Base-by-base conservation (phyloP, 192 early-diverging fungal genomes). In the Entrophospora sp. region DNA sequence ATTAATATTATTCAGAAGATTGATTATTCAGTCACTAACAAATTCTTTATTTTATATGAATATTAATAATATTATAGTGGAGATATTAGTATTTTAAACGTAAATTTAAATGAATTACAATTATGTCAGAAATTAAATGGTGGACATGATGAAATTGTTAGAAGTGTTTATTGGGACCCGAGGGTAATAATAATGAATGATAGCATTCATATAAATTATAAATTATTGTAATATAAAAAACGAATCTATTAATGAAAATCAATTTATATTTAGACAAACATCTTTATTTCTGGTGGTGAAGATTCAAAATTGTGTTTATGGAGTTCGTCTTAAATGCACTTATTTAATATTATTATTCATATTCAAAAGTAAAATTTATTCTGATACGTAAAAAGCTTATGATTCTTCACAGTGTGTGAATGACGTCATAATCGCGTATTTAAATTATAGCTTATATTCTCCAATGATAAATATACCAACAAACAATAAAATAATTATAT, bases 141-240 rank as follows among this genome's bases (percentile, higher is more conserved):
- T 10, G 95, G 86, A 7, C 95, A 98, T 60, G 70, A 73, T n/a
- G 95, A 90, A 46, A 81, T 97, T 67, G 89, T 98, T 55, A 78
- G 96, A 28, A 87, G 83, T 5, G 78, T 87, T 44, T 73, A 62
- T 67, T 96, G 92, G 91, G 79, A 94, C 46, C 61, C 81, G 7
- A 69, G 44, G 67, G 77, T 5, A 78, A 82, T 25, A 74, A 74
- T 43, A 75, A 20, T 25, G 2, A 13, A 7, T n/a, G 2, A 38
- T 16, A 10, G 4, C 28, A 49, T 7, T 1, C 49, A 57, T 34
- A 16, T 32, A 16, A 32, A 32, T 24, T 35, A 30, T 65, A 12
- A 35, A 13, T 31, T 25, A 35, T 16, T 36, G 2, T 25, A 2
- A 62, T 35, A 12, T 27, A 4, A 13, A 37, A 18, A 18, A 34